Conservation (phyloP, 768 basidiomycete genomes). For the Sporobolomyces roseus region DNA sequence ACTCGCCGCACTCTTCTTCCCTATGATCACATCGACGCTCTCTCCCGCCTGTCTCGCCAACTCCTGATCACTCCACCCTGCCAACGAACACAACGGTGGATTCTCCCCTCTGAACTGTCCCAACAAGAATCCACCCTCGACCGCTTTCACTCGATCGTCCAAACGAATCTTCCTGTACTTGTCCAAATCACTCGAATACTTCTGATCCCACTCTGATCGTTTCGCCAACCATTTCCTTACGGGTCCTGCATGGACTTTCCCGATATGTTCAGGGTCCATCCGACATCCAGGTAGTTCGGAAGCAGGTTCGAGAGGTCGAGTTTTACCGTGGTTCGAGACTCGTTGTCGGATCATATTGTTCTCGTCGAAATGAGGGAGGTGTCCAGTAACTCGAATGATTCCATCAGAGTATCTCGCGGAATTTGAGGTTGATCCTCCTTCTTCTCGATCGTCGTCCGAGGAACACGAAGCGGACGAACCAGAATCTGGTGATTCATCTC, state of each 20-base stretch:
- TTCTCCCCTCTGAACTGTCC: constrained; percentile 46
- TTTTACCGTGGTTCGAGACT: constrained; percentile 71
- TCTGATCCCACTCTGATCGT: constrained; percentile 47
- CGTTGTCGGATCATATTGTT: constrained; percentile 81
- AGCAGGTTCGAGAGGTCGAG: constrained; percentile 73
- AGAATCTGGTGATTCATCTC: constrained; percentile 1
- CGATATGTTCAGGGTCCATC: constrained; percentile 64
- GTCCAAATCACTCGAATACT: constrained; percentile 45
- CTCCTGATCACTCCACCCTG: constrained; percentile 43
- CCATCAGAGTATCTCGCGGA: not conserved
- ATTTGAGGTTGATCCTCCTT: not conserved
- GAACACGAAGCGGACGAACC: no score
- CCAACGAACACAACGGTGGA: constrained; percentile 47
- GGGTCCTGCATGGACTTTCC: constrained; percentile 49
- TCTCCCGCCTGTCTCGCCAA: constrained; percentile 45
- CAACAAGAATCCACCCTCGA: constrained; percentile 47
- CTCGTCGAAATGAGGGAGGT: constrained; percentile 45
- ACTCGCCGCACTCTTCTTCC: constrained; percentile 44
- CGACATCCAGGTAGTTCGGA: constrained; percentile 63
- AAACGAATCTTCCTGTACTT: constrained; percentile 43
- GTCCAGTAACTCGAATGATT: constrained; percentile 26
- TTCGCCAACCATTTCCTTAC: constrained; percentile 48
- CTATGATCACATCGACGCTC: constrained; percentile 48
- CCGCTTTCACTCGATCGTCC: constrained; percentile 45
- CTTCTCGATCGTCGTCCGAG: not conserved